phyloP scores from a whole-genome alignment of 495 filamentous ascomycete species.

The Tuber magnatum region DNA sequence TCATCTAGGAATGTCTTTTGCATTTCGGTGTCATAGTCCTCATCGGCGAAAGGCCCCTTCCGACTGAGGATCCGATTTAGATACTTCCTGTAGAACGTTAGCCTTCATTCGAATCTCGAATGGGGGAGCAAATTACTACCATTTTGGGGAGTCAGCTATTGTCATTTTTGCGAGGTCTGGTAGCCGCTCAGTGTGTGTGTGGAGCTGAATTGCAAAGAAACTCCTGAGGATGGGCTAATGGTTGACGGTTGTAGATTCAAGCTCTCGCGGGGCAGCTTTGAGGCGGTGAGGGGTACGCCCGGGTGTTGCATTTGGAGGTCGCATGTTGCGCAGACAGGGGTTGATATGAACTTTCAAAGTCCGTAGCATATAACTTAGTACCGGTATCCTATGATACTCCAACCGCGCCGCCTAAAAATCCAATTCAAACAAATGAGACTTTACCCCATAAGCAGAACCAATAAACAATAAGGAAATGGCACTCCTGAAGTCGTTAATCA shows the following conservation, averaged over 20 bases:
- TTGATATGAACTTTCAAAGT: background rate
- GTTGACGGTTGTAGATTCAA: conserved; percentile 14
- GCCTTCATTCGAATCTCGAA: background rate
- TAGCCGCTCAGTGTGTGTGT: conserved; percentile 1
- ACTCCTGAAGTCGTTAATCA: no score
- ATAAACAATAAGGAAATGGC: no score
- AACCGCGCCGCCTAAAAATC: no score
- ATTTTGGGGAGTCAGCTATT: conserved; percentile 28
- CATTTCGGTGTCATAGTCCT: conserved; percentile 57
- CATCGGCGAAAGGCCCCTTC: conserved; percentile 69
- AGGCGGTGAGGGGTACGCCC: conserved; percentile 1
- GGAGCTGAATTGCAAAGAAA: background rate
- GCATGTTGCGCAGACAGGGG: background rate
- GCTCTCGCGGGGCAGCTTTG: conserved; percentile 23
- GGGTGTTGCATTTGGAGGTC: background rate
- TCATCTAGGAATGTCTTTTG: conserved; percentile 55
- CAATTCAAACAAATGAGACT: no score
- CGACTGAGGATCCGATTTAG: conserved; percentile 70
- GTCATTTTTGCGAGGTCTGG: conserved; percentile 20
- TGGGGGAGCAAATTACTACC: conserved; percentile 10
- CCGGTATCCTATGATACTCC: no score
- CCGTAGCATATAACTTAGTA: no score
- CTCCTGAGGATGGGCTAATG: background rate
- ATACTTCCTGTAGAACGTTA: conserved; percentile 56
- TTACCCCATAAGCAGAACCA: no score